Base-by-base conservation (phyloP, 768 basidiomycete species). In the Boletus eberwhitei region DNA sequence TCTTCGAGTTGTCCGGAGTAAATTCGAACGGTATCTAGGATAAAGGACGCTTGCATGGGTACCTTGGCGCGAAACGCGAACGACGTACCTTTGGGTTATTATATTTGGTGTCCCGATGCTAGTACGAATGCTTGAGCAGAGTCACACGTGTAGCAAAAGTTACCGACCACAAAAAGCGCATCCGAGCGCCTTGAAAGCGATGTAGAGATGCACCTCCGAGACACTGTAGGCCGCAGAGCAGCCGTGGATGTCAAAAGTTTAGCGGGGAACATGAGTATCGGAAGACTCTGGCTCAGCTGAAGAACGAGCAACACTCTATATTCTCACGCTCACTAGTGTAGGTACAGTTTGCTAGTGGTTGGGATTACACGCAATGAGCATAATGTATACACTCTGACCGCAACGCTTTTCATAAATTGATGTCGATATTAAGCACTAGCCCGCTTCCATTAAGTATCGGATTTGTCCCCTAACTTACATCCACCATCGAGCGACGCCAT, bases 21-120 rank as follows among this genome's bases (percentile, higher is more conserved):
- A 96, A 95, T 62, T 88, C 82, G 73, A 99, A 99, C 12, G 89
- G 81, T 74, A 98, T 95, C 93, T 97, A 58, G 21, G 36, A 8
- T 51, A 19, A 46, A 44, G 43, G 9, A 14, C 1, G 40, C 45
- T 55, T 60, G 46, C 21, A 48, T 29, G 26, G 6, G 8, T n/a
- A 17, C 39, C 13, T 36, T 46, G 21, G 38, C 43, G 31, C 24
- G 50, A 41, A 47, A 57, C 13, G 19, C 48, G 38, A 37, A 35
- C 32, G 36, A 53, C 72, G 55, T 57, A 90, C 90, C 80, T 84
- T 87, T 34, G 95, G 86, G 73, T 98, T 98, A 78, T 98, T 98
- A 73, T 96, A 88, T 29, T 85, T 77, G 17, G 93, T 93, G 77
- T 98, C 93, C 54, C 95, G 91, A 73, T 98, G 96, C 95, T 98